Evolutionary conservation across 352 stramenopile genomes (phyloP), one percentile per base, ranked within the genome.

Genomic region (Peronospora belbahrii): DNA sequence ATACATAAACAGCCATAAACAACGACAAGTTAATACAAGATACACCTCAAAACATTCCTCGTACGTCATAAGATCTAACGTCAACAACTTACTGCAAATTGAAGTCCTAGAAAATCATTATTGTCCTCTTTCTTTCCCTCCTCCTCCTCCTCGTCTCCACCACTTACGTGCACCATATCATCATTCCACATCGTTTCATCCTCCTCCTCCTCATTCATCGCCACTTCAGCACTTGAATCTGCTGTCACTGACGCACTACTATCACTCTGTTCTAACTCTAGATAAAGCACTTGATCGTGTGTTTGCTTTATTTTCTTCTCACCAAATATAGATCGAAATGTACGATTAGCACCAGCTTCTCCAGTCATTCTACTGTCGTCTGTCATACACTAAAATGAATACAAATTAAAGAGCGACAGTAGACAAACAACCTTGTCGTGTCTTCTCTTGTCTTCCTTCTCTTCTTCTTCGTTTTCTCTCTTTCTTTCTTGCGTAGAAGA

Each of bases 301-400:
- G n/a, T 43, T 22, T 52, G n/a, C n/a, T n/a, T n/a, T n/a, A n/a
- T 18, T 41, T 49, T 22, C 14, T 48, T 35, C 17, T 56, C 39
- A 8, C 63, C 69, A 32, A 85, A 88, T 43, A 88, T 79, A 39
- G 76, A 83, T 42, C 66, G 76, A 59, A 88, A 88, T 47, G 76
- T 88, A 59, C 71, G 65, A 44, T 67, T 77, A 28, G 76, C 76
- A 41, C 70, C 55, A 15, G 53, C 57, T 55, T 68, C 67, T 48
- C 57, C 62, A 55, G 70, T 69, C 70, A 77, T 79, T n/a, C n/a
- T n/a, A n/a, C 42, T 45, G 35, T 43, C 59, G 48, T 47, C 42
- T 51, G 47, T 59, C 61, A 71, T 70, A 32, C 56, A 65, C 13
- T 23, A 47, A 43, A 22, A 13, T 36, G n/a, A n/a, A n/a, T n/a